Conservation (phyloP, 139 green algal species). For the Picochlorum sp. region DNA sequence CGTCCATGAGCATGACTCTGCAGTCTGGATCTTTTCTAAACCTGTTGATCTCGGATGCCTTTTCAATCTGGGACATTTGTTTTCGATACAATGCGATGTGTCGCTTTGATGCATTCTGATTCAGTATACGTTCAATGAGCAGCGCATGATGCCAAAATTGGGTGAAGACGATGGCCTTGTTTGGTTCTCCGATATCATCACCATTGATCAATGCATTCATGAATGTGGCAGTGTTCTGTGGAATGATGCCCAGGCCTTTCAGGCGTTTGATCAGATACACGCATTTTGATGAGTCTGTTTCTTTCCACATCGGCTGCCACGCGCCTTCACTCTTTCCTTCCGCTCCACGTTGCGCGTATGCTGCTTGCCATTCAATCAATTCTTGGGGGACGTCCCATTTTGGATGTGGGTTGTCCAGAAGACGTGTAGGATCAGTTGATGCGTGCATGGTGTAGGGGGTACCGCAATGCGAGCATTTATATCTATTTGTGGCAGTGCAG, state of each 20-base stretch:
- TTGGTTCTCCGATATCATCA: too few relatives aligned
- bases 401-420: conserved; percentile 38
- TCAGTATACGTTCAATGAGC: conserved; percentile 30
- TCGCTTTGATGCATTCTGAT: background rate
- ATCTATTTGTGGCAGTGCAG: conserved; percentile 43
- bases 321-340: conserved; percentile 30
- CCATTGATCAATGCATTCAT: conserved; percentile 28
- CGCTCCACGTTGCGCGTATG: conserved; percentile 62
- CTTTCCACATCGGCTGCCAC: conserved; percentile 68
- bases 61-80: conserved; percentile 3
- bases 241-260: conserved; percentile 35
- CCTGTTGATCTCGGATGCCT: background rate
- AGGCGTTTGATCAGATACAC: conserved; percentile 63
- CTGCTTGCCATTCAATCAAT: conserved; percentile 92
- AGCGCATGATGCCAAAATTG: conserved; percentile 66
- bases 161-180: conserved; percentile 78
- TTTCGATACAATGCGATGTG: background rate
- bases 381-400: conserved; percentile 72
- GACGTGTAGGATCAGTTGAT: conserved; percentile 53
- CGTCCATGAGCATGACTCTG: conserved; percentile 77
- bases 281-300: conserved; percentile 58
- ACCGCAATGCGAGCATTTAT: conserved; percentile 24
- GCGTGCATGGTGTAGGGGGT: conserved; percentile 30
- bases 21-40: conserved; percentile 44
- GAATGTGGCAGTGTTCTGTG: background rate